phyloP scores from a whole-genome alignment of 176 grass and related monocot species.

The Elymus sibiricus region DNA sequence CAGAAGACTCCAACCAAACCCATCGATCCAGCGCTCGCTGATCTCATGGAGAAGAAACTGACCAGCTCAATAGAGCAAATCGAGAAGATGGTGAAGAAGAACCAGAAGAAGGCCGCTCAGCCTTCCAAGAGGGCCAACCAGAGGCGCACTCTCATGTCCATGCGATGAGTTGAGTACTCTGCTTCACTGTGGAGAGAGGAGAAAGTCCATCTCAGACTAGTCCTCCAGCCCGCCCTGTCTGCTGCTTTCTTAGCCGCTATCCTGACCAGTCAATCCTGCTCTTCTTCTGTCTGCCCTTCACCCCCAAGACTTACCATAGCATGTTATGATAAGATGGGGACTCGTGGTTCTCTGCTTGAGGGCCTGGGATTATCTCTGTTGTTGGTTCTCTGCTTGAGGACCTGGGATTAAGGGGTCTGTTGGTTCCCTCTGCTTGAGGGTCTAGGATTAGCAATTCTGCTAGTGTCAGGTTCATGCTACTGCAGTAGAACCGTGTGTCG shows the following conservation, averaged over 20 bases:
- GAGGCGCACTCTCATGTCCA: slow-evolving; percentile 64
- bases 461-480: slow-evolving; percentile 16
- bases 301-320: background rate
- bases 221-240: background rate
- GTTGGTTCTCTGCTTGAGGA: slow-evolving; percentile 28
- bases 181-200: background rate
- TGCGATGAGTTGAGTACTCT: slow-evolving; percentile 57
- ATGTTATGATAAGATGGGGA: slow-evolving; percentile 4
- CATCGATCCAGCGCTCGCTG: slow-evolving; percentile 23
- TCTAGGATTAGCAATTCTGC: slow-evolving; percentile 22
- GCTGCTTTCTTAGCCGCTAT: slow-evolving; percentile 26
- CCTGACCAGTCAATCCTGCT: slow-evolving; percentile 29
- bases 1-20: slow-evolving; percentile 21
- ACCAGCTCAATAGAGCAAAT: slow-evolving; percentile 76
- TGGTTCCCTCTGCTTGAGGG: slow-evolving; percentile 12
- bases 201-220: slow-evolving; percentile 39
- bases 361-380: background rate
- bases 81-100: slow-evolving; percentile 65
- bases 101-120: slow-evolving; percentile 51
- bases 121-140: slow-evolving; percentile 48
- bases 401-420: background rate
- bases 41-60: slow-evolving; percentile 57
- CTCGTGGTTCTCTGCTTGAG: slow-evolving; percentile 45
- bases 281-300: slow-evolving; percentile 27
- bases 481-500: slow-evolving; percentile 7